Conservation (phyloP, 1,284 basidiomycete species). For the Papiliotrema flavescens region DNA sequence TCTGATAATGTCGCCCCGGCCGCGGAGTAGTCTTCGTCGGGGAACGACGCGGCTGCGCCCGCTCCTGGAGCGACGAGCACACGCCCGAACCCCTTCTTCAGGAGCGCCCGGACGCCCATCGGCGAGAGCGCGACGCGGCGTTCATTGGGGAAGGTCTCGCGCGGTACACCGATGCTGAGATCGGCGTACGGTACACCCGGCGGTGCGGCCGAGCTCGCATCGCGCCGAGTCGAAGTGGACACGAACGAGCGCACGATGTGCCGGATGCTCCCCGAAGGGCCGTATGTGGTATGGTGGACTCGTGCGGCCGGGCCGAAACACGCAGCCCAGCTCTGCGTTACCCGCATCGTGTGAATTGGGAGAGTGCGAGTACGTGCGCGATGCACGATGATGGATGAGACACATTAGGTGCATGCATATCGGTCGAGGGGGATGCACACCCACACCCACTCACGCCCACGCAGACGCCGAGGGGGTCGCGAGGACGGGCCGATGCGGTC, state of each 20-base stretch:
- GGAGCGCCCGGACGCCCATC: conserved; percentile 64
- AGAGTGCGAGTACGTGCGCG: too few species aligned
- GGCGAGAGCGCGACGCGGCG: conserved; percentile 74
- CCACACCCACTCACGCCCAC: too few species aligned
- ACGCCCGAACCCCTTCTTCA: conserved; percentile 72
- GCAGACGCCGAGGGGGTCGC: too few species aligned
- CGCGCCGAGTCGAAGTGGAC: neutral
- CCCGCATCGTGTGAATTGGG: too few species aligned
- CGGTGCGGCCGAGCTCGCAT: neutral
- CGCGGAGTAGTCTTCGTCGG: conserved; percentile 68
- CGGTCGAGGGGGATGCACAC: too few species aligned
- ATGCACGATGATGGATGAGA: too few species aligned
- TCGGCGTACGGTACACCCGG: conserved; percentile 64
- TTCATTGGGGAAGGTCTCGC: conserved; percentile 69
- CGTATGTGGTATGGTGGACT: too few species aligned
- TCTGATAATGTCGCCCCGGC: conserved; percentile 71
- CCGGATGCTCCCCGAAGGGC: too few species aligned
- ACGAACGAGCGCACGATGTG: neutral
- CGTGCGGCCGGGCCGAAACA: too few species aligned
- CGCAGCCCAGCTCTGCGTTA: too few species aligned
- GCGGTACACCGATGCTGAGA: conserved; percentile 70
- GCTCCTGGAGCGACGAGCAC: conserved; percentile 70
- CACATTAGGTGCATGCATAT: too few species aligned
- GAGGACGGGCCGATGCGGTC: too few species aligned
- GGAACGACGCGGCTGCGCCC: conserved; percentile 67